Percentiles rank a stretch among this genome's conserved stretches.
These are phyloP conservation scores for Prosopis cineraria DNA, from an alignment of 306 rosid species.

Conservation along the genomic window DNA sequence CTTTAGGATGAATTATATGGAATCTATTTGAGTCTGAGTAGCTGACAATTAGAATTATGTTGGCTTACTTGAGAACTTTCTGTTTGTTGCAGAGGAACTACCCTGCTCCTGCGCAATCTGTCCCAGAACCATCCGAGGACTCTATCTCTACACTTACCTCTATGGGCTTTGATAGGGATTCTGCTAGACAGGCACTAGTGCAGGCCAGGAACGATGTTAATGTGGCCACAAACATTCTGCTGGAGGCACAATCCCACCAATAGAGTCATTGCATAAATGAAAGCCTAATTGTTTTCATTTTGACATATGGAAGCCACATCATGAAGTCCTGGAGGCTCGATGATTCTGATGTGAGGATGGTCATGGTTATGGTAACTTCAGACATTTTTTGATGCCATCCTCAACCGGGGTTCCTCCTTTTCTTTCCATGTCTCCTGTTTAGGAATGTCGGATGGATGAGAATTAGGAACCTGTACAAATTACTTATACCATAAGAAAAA, in stretches of 20 bases:
- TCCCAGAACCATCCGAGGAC: slow-evolving; percentile 75
- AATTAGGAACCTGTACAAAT: slow-evolving; percentile 60
- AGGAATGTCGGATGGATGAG: slow-evolving; percentile 30
- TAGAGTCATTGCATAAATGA: slow-evolving; percentile 6
- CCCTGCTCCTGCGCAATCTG: slow-evolving; percentile 56
- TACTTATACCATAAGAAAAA: slow-evolving; percentile 39
- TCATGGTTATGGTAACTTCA: slow-evolving; percentile 32
- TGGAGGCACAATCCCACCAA: slow-evolving; percentile 83
- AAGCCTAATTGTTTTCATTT: slow-evolving; percentile 29
- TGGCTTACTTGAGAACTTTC: slow-evolving; percentile 5
- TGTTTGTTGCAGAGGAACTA: slow-evolving; percentile 67
- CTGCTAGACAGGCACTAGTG: slow-evolving; percentile 94
- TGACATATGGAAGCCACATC: slow-evolving; percentile 31
- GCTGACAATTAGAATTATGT: neutral
- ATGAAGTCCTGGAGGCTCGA: slow-evolving; percentile 43
- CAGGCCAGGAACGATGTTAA: slow-evolving; percentile 91
- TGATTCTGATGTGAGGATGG: slow-evolving; percentile 44
- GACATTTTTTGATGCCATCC: slow-evolving; percentile 39
- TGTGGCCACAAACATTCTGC: slow-evolving; percentile 91
- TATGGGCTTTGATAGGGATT: slow-evolving; percentile 91
- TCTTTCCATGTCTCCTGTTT: neutral
- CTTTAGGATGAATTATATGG: neutral
- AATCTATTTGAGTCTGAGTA: neutral
- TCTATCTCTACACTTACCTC: slow-evolving; percentile 81
- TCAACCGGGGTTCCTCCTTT: slow-evolving; percentile 34